Conservation (phyloP, 106 monocot species). For the Vanilla planifolia region DNA sequence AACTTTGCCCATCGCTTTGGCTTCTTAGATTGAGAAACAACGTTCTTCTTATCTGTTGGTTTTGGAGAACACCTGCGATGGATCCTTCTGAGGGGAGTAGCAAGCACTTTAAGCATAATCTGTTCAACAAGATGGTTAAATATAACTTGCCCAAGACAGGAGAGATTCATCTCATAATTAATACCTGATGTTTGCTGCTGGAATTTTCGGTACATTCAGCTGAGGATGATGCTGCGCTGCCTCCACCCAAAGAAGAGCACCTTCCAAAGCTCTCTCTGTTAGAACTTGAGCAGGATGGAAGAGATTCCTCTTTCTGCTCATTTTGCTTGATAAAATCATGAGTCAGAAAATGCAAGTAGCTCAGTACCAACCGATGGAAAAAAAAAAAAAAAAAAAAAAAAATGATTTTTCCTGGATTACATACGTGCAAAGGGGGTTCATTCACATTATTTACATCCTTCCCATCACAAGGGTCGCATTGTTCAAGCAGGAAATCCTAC, state of each 20-base stretch:
- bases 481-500: conserved; percentile 57
- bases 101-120: conserved; percentile 55
- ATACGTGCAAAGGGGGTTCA: conserved; percentile 39
- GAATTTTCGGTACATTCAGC: conserved; percentile 32
- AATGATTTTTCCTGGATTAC: not conserved
- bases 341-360: not conserved
- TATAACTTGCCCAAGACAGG: too few species aligned
- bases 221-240: conserved; percentile 61
- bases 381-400: conserved; percentile 5
- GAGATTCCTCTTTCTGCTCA: conserved; percentile 53
- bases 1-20: conserved; percentile 22
- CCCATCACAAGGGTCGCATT: conserved; percentile 35
- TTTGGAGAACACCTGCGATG: conserved; percentile 31
- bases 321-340: conserved; percentile 13
- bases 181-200: conserved; percentile 49
- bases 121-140: conserved; percentile 15
- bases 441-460: conserved; percentile 25
- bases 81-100: conserved; percentile 70
- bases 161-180: too few species aligned
- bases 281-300: conserved; percentile 76
- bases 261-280: conserved; percentile 92
- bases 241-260: conserved; percentile 80
- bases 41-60: conserved; percentile 35
- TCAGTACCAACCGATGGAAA: not conserved
- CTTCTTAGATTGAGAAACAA: conserved; percentile 15